phyloP scores from a whole-genome alignment of 1,284 basidiomycete genomes.

The Ceratobasidium sp. region DNA sequence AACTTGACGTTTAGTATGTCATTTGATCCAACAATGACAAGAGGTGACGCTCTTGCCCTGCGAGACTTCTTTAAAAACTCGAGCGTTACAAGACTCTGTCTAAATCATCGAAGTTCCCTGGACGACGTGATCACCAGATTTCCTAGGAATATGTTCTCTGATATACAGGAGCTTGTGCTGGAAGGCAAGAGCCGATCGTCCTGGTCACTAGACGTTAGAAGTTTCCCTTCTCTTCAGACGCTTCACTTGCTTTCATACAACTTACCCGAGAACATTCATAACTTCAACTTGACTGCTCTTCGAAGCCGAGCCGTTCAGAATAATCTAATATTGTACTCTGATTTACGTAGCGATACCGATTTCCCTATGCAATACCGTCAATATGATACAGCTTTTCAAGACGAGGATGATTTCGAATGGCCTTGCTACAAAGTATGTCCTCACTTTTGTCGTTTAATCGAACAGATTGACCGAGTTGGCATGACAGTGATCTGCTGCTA shows the following conservation, averaged over 20 bases:
- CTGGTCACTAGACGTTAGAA: not conserved
- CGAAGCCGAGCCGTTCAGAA: not conserved
- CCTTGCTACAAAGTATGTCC: not conserved
- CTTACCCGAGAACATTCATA: not conserved
- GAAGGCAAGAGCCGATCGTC: not conserved
- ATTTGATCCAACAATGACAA: not conserved
- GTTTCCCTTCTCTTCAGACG: constrained; percentile 7
- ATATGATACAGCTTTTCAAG: not conserved
- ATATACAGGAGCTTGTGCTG: not conserved
- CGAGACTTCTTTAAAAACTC: not conserved
- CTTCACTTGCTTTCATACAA: not conserved
- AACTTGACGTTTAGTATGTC: not conserved
- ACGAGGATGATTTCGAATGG: not conserved
- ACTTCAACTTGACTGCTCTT: not conserved
- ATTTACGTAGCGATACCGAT: too few relatives aligned
- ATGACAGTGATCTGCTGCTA: too few relatives aligned
- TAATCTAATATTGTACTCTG: not conserved
- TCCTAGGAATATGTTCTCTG: not conserved
- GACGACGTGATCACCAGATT: not conserved
- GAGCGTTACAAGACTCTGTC: not conserved
- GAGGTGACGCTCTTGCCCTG: not conserved
- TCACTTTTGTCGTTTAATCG: too few relatives aligned
- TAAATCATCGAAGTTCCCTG: not conserved
- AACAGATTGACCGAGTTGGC: too few relatives aligned
- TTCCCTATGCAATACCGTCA: not conserved